These are phyloP conservation scores for Antrodiella citrinella DNA, from an alignment of 768 basidiomycete species.

Conservation along the genomic window DNA sequence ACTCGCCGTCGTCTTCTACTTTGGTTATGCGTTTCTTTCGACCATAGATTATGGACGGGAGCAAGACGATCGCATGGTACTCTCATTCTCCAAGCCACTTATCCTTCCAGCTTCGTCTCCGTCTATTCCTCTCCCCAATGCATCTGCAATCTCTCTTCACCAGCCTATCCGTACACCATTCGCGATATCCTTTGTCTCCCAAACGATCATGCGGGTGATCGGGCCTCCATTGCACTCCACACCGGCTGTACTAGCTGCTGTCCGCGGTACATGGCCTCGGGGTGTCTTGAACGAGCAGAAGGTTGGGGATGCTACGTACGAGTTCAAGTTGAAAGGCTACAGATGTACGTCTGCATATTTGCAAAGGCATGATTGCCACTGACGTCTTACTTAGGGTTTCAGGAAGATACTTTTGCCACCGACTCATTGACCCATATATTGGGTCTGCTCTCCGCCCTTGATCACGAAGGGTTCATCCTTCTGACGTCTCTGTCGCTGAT, in stretches of 20 bases:
- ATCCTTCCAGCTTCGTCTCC: conserved; percentile 16
- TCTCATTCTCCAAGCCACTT: conserved; percentile 57
- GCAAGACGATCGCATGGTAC: conserved; percentile 60
- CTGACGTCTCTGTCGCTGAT: conserved; percentile 64
- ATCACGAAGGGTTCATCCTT: conserved; percentile 59
- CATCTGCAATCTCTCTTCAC: conserved; percentile 20
- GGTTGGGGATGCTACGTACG: conserved; percentile 60
- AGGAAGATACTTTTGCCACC: conserved; percentile 66
- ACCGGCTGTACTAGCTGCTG: conserved; percentile 74
- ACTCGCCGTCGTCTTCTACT: conserved; percentile 50
- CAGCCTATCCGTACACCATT: conserved; percentile 34
- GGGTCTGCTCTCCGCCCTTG: conserved; percentile 55
- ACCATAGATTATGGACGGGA: conserved; percentile 74
- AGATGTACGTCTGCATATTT: conserved; percentile 43
- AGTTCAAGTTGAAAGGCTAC: conserved; percentile 79
- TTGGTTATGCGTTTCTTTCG: conserved; percentile 57
- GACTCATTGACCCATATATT: conserved; percentile 71
- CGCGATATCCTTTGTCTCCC: conserved; percentile 65
- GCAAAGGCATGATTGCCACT: conserved; percentile 9
- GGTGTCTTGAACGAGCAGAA: conserved; percentile 76
- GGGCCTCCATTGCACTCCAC: conserved; percentile 70
- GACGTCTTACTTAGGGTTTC: conserved; percentile 47
- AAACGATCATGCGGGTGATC: conserved; percentile 63
- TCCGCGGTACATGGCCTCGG: conserved; percentile 70
- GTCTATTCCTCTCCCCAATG: conserved; percentile 30